Conservation (phyloP, 1,284 basidiomycete genomes). For the Taiwanofungus camphoratus region DNA sequence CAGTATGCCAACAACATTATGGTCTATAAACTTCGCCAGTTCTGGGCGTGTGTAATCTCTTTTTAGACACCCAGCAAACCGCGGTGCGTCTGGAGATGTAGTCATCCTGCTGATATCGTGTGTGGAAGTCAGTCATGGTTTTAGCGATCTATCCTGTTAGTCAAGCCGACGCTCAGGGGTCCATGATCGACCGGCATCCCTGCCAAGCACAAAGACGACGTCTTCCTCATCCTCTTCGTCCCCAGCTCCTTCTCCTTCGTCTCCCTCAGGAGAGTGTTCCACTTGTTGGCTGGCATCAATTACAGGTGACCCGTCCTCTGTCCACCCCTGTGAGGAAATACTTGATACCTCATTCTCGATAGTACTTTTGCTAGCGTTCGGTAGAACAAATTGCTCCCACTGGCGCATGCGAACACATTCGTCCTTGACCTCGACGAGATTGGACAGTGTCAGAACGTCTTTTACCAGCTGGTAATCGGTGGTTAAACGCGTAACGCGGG, state of each 20-base stretch:
- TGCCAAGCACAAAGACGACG: constrained; percentile 45
- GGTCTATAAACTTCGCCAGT: no score
- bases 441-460: constrained; percentile 67
- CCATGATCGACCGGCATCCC: constrained; percentile 28
- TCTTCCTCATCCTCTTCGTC: constrained; percentile 55
- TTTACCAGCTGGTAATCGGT: constrained; percentile 59
- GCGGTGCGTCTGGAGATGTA: no score
- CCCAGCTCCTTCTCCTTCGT: constrained; percentile 23
- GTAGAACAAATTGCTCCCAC: constrained; percentile 72
- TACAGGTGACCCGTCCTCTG: constrained; percentile 9
- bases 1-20: no score
- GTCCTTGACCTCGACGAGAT: constrained; percentile 67
- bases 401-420: constrained; percentile 61
- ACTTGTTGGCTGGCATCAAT: constrained; percentile 4
- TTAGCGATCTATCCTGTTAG: no score
- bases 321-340: background rate
- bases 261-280: constrained; percentile 3
- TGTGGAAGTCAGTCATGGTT: no score
- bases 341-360: constrained; percentile 10
- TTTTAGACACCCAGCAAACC: no score
- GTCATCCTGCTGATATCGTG: no score
- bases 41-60: no score
- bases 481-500: constrained; percentile 72
- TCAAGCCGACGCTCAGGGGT: constrained; percentile 6
- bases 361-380: constrained; percentile 48